Base-by-base conservation (phyloP, 805 yeast genomes). In the Nakazawaea ambrosiae region DNA sequence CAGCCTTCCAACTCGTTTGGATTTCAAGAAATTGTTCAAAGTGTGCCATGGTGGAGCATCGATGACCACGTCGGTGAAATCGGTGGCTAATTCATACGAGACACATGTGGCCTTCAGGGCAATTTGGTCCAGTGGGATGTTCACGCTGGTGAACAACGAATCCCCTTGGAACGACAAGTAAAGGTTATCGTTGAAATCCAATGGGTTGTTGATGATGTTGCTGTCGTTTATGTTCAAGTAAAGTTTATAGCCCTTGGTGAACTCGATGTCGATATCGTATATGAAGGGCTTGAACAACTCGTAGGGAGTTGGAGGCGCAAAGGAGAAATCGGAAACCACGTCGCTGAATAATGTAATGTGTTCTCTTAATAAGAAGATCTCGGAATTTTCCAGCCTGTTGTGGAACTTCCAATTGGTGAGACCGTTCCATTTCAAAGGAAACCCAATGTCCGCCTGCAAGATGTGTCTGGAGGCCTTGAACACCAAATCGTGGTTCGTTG, bases 21-120 rank as follows among this genome's bases (percentile, higher is more conserved):
- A 59, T 33, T 70, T 68, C 61, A 84, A 55, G 46, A 90, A 90
- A 33, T 81, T 79, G 38, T 78, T 73, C 19, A 78, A 62, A 0
- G 97, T 89, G 51, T 87, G 94, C 96, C 97, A 92, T 1, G 90
- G 81, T 0, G 98, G 97, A 0, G 92, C 75, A 40, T 78, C 81
- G 2, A 89, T 54, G 1, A 73, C 61, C 33, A 92, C 49, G 33
- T 78, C 71, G 46, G 87, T 74, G 33, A 59, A 60, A 0, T 84
- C 75, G 0, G 95, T 80, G 3, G 45, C 45, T 2, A 81, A 45
- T 1, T 58, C 55, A 47, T 68, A 85, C 12, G 66, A 60, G 12
- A 81, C 62, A 0, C 71, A 67, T 1, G 75, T 72, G 3, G 70
- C 67, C 35, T 70, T 72, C 26, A 71, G 59, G 27, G 73, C 67